phyloP scores from a whole-genome alignment of 352 stramenopile genomes.

The Thalassiosira livingstoniorum region DNA sequence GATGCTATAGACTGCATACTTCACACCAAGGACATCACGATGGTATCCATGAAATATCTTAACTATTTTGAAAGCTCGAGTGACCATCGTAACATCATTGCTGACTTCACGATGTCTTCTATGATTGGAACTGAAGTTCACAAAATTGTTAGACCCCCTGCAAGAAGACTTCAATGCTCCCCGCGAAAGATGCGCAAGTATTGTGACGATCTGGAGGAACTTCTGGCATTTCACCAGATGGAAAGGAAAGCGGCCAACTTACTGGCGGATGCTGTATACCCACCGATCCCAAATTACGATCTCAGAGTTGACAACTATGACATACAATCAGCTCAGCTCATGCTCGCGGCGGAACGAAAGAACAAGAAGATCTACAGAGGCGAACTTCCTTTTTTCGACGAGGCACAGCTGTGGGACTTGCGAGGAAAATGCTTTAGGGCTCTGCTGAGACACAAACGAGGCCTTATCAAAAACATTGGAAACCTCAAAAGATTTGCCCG shows the following conservation, averaged over 20 bases:
- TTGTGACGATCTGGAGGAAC: not conserved
- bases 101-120: not conserved
- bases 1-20: not conserved
- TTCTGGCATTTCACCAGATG: not conserved
- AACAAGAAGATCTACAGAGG: constrained; percentile 39
- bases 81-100: constrained; percentile 4
- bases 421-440: not conserved
- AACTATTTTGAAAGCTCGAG: constrained; percentile 11
- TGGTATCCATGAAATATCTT: not conserved
- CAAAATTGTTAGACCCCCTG: not conserved
- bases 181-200: not conserved
- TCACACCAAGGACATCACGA: not conserved
- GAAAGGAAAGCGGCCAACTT: not conserved
- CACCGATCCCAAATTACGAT: not conserved
- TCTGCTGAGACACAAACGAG: constrained; percentile 13
- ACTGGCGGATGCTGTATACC: not conserved
- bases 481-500: constrained; percentile 11
- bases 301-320: not conserved
- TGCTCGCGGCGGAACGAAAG: constrained; percentile 15
- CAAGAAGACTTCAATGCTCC: not conserved
- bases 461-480: constrained; percentile 6
- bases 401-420: constrained; percentile 31
- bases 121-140: not conserved
- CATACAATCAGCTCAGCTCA: constrained; percentile 26
- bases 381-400: constrained; percentile 17